A percentile compares a stretch with the other conserved stretches of the same genome.
phyloP scores from a whole-genome alignment of 2,329 filamentous ascomycete genomes.

The Neodidymelliopsis sp. region DNA sequence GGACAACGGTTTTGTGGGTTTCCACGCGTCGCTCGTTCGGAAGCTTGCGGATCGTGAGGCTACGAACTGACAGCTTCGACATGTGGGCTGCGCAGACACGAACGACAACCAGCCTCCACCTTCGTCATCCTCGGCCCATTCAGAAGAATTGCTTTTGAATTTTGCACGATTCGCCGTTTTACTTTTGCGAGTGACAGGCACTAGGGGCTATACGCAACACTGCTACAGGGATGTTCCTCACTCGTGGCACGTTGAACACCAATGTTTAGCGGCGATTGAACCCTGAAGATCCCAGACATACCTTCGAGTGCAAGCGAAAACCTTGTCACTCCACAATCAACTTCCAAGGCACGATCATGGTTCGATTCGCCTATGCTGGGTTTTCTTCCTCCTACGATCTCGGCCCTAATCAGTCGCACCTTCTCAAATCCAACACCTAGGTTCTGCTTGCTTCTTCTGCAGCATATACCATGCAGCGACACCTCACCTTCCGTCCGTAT shows the following conservation, averaged over 20 bases:
- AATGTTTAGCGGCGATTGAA: conserved; percentile 28
- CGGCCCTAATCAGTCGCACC: conserved; percentile 14
- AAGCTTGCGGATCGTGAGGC: background rate
- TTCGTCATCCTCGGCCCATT: conserved; percentile 27
- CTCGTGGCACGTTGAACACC: conserved; percentile 27
- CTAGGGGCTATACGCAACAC: conserved; percentile 19
- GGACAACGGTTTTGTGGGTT: background rate
- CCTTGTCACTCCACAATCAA: conserved; percentile 23
- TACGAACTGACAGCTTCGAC: conserved; percentile 1
- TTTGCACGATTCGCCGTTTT: conserved; percentile 22
- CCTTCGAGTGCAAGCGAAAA: conserved; percentile 21
- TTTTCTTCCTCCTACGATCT: conserved; percentile 16
- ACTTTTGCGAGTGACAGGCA: conserved; percentile 27
- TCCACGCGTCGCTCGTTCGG: background rate
- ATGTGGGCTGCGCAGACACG: background rate
- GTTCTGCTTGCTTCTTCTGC: conserved; percentile 27
- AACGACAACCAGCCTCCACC: conserved; percentile 8
- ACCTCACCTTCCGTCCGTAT: conserved; percentile 5
- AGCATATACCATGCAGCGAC: conserved; percentile 8
- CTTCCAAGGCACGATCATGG: conserved; percentile 19
- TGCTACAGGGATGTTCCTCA: conserved; percentile 36
- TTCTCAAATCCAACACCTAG: conserved; percentile 12
- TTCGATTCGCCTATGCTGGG: conserved; percentile 13
- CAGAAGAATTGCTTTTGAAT: conserved; percentile 1
- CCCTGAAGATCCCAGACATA: conserved; percentile 24